Base-by-base conservation (phyloP, 2,329 filamentous ascomycete species). In the Thermoascus crustaceus region DNA sequence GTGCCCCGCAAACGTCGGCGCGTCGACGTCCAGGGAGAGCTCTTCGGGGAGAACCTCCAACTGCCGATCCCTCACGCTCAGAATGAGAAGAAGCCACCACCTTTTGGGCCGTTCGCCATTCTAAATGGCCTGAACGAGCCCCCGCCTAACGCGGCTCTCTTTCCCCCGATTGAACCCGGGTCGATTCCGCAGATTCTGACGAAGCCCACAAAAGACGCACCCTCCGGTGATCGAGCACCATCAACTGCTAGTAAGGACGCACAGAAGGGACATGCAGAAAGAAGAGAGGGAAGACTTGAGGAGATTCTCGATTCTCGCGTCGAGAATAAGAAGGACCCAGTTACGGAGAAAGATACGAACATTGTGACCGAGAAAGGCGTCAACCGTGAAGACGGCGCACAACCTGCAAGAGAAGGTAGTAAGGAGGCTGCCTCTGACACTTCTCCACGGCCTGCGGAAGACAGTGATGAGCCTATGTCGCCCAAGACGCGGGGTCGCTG, bases 61-160 rank as follows among this genome's bases (percentile, higher is more conserved):
- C 48, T 70, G 7, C 67, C 67, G 13, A 66, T 66, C 19, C 67
- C 67, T 5, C 61, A 64, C 39, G 51, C 61, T n/a, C 65, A 68
- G 30, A 63, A 64, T 37, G 62, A 66, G 39, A 58, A 60, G 37
- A 60, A 65, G 30, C 59, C 53, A n/a, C 62, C 55, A 26, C 59
- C 65, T 5, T 63, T 67, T 46, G 57, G 63, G 16, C 59, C 64
- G 16, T 60, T 69, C 44, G 62, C 66, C 29, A 67, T 68, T 40
- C 55, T 80, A 7, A 76, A 76, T 47, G 75, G 75, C 5, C 55
- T 80, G 27, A 75, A 79, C 54, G 75, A 80, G 42, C 76, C 76
- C 2, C 76, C 76, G 9, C 75, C 75, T 6, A 72, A 78, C 52
- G 73, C 73, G 30, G 69, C 72, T 8, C 55, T 79, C 5, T 69